Conservation (phyloP, 1,284 basidiomycete genomes). For the Stygiomarasmius scandens region DNA sequence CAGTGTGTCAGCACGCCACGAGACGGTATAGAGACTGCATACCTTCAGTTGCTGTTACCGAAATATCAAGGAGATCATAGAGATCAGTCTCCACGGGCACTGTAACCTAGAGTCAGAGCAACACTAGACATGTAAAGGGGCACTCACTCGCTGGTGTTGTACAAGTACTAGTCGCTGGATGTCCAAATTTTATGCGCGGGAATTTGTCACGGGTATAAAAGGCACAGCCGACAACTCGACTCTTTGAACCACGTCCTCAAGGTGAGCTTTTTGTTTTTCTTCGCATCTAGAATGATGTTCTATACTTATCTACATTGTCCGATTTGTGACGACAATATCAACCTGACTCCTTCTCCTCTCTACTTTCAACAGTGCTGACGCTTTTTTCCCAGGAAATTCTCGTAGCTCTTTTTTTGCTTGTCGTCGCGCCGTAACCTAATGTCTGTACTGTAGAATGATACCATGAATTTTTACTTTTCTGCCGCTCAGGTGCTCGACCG, state of each 20-base stretch:
- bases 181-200: slow-evolving; percentile 26
- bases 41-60: slow-evolving; percentile 74
- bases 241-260: too few relatives aligned
- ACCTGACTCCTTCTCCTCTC: slow-evolving; percentile 33
- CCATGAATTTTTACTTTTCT: slow-evolving; percentile 94
- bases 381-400: neutral
- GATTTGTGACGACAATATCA: slow-evolving; percentile 55
- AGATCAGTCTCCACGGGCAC: slow-evolving; percentile 76
- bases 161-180: slow-evolving; percentile 10
- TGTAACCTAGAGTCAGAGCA: slow-evolving; percentile 27
- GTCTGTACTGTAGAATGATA: slow-evolving; percentile 40
- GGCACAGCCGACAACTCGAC: too few relatives aligned
- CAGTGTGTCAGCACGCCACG: slow-evolving; percentile 8
- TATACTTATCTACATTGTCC: slow-evolving; percentile 87
- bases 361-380: slow-evolving; percentile 15
- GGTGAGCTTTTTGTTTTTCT: slow-evolving; percentile 14
- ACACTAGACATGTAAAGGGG: neutral
- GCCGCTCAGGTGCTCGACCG: slow-evolving; percentile 82
- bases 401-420: slow-evolving; percentile 10
- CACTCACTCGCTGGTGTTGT: slow-evolving; percentile 13
- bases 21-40: slow-evolving; percentile 11
- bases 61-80: slow-evolving; percentile 81
- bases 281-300: slow-evolving; percentile 48
- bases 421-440: too few relatives aligned
- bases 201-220: slow-evolving; percentile 6